These are phyloP conservation scores for Benincasa hispida DNA, from an alignment of 306 rosid genomes.

Conservation along the genomic window DNA sequence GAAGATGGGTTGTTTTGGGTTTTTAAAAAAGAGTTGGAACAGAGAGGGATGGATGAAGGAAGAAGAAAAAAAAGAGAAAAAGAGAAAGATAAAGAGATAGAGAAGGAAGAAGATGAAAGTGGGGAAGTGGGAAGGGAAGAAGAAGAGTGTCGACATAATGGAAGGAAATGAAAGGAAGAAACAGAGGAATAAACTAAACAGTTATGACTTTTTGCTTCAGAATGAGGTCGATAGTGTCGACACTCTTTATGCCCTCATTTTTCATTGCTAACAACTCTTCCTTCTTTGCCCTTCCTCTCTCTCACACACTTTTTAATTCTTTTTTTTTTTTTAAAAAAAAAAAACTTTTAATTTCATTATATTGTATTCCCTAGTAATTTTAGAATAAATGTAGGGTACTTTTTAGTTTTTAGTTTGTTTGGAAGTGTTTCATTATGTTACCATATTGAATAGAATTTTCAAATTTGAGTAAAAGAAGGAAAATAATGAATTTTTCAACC, in stretches of 20 bases:
- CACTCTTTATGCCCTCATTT: conserved; percentile 20
- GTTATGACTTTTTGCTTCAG: conserved; percentile 4
- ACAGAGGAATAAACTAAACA: background rate
- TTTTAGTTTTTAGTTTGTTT: no score
- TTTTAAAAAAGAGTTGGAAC: background rate
- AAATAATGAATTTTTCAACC: no score
- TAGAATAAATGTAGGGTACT: no score
- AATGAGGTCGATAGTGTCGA: conserved; percentile 59
- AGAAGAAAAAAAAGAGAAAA: background rate
- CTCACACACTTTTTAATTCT: no score
- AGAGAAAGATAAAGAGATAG: background rate
- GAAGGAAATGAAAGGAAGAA: background rate
- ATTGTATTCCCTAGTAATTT: background rate
- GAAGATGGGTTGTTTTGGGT: background rate
- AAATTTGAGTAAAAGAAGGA: no score
- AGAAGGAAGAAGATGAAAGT: background rate
- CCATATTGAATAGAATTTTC: no score
- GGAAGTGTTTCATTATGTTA: no score
- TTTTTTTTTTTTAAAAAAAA: background rate
- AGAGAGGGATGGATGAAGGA: background rate
- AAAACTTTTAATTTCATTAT: no score
- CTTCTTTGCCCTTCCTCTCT: background rate
- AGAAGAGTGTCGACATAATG: conserved; percentile 56
- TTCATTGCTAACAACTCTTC: background rate
- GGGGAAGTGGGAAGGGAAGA: background rate